These are phyloP conservation scores for Xylaria sp. DNA, from an alignment of 2,329 filamentous ascomycete genomes.

Conservation along the genomic window DNA sequence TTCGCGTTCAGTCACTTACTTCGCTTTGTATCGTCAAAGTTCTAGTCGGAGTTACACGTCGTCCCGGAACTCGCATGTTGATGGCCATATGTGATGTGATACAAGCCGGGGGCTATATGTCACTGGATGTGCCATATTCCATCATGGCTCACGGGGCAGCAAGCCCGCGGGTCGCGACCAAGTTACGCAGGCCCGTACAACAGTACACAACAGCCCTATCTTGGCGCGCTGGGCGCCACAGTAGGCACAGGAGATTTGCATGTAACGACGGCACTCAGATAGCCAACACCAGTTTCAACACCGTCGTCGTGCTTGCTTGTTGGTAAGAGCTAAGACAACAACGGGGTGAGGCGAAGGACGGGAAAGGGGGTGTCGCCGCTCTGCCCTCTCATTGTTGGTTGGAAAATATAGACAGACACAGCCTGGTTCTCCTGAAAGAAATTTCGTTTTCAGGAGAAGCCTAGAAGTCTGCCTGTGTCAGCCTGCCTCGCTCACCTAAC, in stretches of 20 bases:
- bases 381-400: constrained; percentile 5
- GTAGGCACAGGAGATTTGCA: background rate
- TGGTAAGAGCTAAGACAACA: background rate
- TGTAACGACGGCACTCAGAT: background rate
- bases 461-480: background rate
- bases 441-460: background rate
- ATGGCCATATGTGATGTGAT: background rate
- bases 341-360: background rate
- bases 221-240: background rate
- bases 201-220: background rate
- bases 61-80: background rate
- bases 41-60: background rate
- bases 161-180: background rate
- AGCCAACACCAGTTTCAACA: background rate
- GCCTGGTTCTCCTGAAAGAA: no score
- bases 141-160: background rate
- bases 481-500: constrained; percentile 1
- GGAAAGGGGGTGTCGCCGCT: background rate
- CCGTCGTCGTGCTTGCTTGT: background rate
- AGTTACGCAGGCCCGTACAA: background rate
- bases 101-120: constrained; percentile 2
- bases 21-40: background rate
- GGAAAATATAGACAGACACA: background rate
- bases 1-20: background rate
- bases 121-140: constrained; percentile 19